A percentile compares a stretch with the other conserved stretches of the same genome.
Conservation (phyloP, 78 protist species). For the Bodo saltans region DNA sequence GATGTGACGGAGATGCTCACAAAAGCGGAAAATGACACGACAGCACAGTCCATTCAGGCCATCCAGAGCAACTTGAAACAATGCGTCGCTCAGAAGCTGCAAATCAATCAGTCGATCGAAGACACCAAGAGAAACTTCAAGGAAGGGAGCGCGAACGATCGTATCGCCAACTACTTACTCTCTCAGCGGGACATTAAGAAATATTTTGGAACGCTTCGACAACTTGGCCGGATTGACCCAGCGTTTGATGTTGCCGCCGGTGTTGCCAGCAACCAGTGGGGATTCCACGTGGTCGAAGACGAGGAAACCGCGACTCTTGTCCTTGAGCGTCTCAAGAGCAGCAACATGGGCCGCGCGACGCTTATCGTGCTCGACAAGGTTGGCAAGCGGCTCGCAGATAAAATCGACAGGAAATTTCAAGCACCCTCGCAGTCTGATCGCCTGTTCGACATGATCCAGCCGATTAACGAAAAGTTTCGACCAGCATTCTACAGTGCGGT, state of each 20-base stretch:
- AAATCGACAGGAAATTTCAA: background rate
- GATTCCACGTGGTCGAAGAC: constrained; percentile 87
- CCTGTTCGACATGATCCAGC: constrained; percentile 57
- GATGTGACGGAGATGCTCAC: no score
- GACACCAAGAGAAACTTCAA: background rate
- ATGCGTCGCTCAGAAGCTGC: background rate
- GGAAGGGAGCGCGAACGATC: background rate
- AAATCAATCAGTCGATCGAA: background rate
- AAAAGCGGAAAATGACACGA: no score
- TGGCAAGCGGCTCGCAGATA: background rate
- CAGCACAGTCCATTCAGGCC: background rate
- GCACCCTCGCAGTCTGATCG: constrained; percentile 34
- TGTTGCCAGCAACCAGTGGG: constrained; percentile 70
- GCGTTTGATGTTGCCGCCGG: constrained; percentile 92
- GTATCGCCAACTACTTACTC: background rate
- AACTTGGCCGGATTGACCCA: constrained; percentile 87
- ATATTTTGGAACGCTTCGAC: constrained; percentile 89
- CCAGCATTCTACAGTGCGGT: constrained; percentile 88
- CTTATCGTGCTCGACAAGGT: constrained; percentile 88
- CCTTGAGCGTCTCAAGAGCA: constrained; percentile 51
- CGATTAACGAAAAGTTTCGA: constrained; percentile 22
- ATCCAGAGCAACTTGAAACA: background rate
- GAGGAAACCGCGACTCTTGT: constrained; percentile 54
- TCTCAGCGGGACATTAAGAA: constrained; percentile 31
- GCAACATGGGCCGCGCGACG: constrained; percentile 85